Evolutionary conservation across 2,329 filamentous ascomycete species (phyloP).

Genomic region (Xenoacremonium recifei): DNA sequence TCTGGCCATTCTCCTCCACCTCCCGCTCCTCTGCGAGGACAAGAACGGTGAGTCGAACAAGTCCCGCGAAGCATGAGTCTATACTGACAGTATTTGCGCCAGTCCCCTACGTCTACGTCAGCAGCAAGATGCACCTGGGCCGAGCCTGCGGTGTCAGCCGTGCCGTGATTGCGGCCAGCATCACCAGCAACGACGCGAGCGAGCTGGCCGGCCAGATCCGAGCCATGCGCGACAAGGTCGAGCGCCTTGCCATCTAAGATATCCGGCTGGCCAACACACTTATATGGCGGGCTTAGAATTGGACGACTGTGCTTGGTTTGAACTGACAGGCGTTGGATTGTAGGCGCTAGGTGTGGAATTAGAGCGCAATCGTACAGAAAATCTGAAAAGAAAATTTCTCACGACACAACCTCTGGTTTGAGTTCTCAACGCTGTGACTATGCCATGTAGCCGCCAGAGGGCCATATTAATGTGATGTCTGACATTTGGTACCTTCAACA

Average conservation of each 20-base stretch:
- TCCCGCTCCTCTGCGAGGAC: slow-evolving; percentile 85
- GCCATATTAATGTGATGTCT: too few species aligned
- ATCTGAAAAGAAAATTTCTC: background rate
- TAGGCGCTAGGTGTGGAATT: too few species aligned
- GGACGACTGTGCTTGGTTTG: too few species aligned
- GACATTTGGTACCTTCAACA: too few species aligned
- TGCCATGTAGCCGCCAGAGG: too few species aligned
- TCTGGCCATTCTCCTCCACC: slow-evolving; percentile 82
- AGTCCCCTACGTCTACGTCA: slow-evolving; percentile 64
- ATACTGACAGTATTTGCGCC: slow-evolving; percentile 9
- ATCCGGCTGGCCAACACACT: too few species aligned
- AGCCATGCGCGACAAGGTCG: slow-evolving; percentile 89
- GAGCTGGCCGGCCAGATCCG: slow-evolving; percentile 88
- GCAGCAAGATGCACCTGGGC: slow-evolving; percentile 80
- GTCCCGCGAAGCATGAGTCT: background rate
- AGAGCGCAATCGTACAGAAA: background rate
- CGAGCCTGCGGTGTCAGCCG: slow-evolving; percentile 87
- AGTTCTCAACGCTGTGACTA: too few species aligned
- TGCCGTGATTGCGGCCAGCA: slow-evolving; percentile 81
- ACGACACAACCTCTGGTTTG: background rate
- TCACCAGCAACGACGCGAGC: slow-evolving; percentile 89
- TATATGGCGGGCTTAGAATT: too few species aligned
- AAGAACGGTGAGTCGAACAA: slow-evolving; percentile 48
- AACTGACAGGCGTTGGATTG: too few species aligned
- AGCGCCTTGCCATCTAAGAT: slow-evolving; percentile 86